phyloP scores from a whole-genome alignment of 2,329 filamentous ascomycete genomes.

The Achaetomium macrosporum region DNA sequence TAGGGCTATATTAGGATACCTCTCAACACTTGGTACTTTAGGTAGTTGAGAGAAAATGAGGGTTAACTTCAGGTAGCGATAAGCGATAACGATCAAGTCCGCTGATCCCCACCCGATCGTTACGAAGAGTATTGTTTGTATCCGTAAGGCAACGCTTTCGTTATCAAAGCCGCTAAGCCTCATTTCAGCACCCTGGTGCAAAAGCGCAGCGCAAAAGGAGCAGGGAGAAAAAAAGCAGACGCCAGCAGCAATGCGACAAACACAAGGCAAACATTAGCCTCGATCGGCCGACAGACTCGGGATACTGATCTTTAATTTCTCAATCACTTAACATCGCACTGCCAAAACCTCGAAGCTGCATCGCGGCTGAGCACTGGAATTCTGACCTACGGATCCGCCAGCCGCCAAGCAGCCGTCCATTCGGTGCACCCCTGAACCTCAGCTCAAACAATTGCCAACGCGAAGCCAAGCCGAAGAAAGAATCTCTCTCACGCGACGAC shows the following conservation, averaged over 20 bases:
- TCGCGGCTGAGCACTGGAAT: not conserved
- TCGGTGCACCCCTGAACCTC: not conserved
- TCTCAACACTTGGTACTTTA: too few species aligned
- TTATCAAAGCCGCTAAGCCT: slow-evolving; percentile 12
- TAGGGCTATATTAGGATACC: too few species aligned
- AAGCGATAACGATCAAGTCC: too few species aligned
- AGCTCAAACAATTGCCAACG: not conserved
- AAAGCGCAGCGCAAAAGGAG: slow-evolving; percentile 4
- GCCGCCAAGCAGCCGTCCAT: slow-evolving; percentile 3
- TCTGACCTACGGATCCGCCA: not conserved
- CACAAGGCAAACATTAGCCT: not conserved
- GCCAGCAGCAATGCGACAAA: not conserved
- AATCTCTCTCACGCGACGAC: slow-evolving; percentile 3
- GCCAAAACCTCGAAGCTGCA: not conserved
- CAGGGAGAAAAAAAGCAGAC: not conserved
- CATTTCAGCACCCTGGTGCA: not conserved
- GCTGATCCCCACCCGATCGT: too few species aligned
- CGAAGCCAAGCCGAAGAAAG: slow-evolving; percentile 5
- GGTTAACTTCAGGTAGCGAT: too few species aligned
- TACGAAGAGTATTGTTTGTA: too few species aligned
- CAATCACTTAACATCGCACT: not conserved
- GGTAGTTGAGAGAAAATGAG: too few species aligned
- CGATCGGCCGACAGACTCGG: not conserved
- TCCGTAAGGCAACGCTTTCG: not conserved
- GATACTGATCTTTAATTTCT: not conserved